Base-by-base conservation (phyloP, 164 flowering plant genomes). In the Berberis thunbergii region DNA sequence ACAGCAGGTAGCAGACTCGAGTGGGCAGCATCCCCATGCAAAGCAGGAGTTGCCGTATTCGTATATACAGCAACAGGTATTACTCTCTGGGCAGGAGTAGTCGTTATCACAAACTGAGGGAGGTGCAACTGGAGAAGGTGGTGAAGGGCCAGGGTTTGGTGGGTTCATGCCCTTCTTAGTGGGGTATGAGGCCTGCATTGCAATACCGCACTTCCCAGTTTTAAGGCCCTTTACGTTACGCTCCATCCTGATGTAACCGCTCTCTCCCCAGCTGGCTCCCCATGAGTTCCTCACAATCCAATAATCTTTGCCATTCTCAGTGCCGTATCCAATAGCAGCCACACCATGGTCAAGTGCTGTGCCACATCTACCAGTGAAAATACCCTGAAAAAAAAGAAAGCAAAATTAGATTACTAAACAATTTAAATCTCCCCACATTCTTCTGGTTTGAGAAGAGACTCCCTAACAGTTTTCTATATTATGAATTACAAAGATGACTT, bases 61-160 rank as follows among this genome's bases (percentile, higher is more conserved):
- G 26, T 64, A 86, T 43, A 82, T 45, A 56, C 97, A 91, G 84
- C 97, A 91, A 79, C 97, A 91, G 9, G 97, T 91, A 59, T 54
- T 78, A 73, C 84, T 74, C 54, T 63, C 72, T 2, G 88, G 85
- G 54, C 97, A 91, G 12, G 75, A 9, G 64, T 74, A 81, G 72
- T 81, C 79, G 9, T 45, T 64, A 53, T 87, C 96, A 59, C 96
- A 89, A 1, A 75, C 84, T 1, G 73, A 6, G 0, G 85, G 86
- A 1, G 91, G 91, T 41, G 40, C 49, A 2, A 78, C 66, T 6
- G 89, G 91, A 44, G 89, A 69, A 39, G 93, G 97, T 39, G 96
- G 97, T 57, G 97, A 82, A 12, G 97, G 97, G 9, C 96, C 97
- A 1, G 97, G 96, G 65, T 91, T 91, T 0, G 97, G 97, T 0